phyloP scores from a whole-genome alignment of 2,329 filamentous ascomycete species.

The Drechslerella stenobrocha region DNA sequence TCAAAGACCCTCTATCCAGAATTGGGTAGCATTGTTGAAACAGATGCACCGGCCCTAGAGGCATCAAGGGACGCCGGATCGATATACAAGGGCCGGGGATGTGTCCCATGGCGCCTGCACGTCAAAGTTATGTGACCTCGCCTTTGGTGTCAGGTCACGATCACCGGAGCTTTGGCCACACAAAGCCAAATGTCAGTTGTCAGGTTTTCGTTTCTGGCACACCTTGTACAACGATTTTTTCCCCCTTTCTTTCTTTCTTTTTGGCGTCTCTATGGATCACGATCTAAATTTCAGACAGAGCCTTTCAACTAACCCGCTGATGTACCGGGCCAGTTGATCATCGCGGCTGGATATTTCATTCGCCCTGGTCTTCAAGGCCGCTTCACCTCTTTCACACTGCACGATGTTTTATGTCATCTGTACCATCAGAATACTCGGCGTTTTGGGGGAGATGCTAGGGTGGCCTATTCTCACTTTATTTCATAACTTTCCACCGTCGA shows the following conservation, averaged over 20 bases:
- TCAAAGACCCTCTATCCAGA: slow-evolving; percentile 15
- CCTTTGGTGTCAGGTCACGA: no score
- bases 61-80: slow-evolving; percentile 36
- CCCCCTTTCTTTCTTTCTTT: not conserved
- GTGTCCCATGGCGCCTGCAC: slow-evolving; percentile 40
- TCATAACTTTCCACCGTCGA: not conserved
- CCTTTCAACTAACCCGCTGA: not conserved
- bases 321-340: not conserved
- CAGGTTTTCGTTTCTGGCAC: not conserved
- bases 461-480: not conserved
- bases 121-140: slow-evolving; percentile 6
- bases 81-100: slow-evolving; percentile 42
- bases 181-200: not conserved
- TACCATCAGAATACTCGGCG: not conserved
- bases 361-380: no score
- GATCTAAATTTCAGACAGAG: not conserved
- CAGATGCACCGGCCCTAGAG: slow-evolving; percentile 16
- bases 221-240: not conserved
- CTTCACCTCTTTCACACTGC: not conserved
- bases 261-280: slow-evolving; percentile 2
- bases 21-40: slow-evolving; percentile 16
- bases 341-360: not conserved
- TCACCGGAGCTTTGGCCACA: not conserved
- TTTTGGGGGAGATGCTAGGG: slow-evolving; percentile 1
- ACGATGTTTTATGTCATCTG: not conserved